Base-by-base conservation (phyloP, 129 eudicot species). In the Kitagawia praeruptora region DNA sequence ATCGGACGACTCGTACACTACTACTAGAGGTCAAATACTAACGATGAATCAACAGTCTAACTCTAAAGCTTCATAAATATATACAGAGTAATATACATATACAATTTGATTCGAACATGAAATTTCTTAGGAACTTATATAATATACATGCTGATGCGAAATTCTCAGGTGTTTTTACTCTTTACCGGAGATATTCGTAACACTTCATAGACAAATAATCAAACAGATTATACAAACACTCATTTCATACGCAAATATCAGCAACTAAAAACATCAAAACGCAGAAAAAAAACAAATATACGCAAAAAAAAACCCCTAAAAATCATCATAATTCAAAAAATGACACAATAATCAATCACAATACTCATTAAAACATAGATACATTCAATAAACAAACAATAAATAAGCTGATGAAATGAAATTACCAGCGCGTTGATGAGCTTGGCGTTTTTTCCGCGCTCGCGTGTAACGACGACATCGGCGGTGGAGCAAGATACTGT, bases 391-490 rank as follows among this genome's bases (percentile, higher is more conserved):
- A 23, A 25, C 37, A 28, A 2, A 56, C 16, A 66, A 3, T 49
- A 25, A 72, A 38, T 14, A 47, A 70, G 23, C 7, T 79, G 54
- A n/a, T 7, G 48, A 16, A 38, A 69, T 61, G 39, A 48, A 44
- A 34, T 75, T 91, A 94, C 98, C 81, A 94, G 87, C 47, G 98
- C 91, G 34, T 67, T 80, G 81, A 94, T 88, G 87, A 94, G 97
- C 85, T 89, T 94, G 38, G 71, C 84, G 82, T 94, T 94, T 77
- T 94, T 94, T 81, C 98, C 98, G n/a, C 92, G 92, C 82, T 94
- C 98, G 80, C 97, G 84, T 28, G 98, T 94, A 39, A 94, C 98
- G 46, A 94, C 96, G 34, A 94, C 98, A 19, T 84, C 83, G 28
- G 88, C 89, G 47, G 51, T 78, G 18, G 89, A 80, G 3, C 64